Percentiles rank a stretch among this genome's conserved stretches.
Evolutionary conservation across 129 eudicot species (phyloP).

Genomic region (Chrysanthemum lavandulifolium): DNA sequence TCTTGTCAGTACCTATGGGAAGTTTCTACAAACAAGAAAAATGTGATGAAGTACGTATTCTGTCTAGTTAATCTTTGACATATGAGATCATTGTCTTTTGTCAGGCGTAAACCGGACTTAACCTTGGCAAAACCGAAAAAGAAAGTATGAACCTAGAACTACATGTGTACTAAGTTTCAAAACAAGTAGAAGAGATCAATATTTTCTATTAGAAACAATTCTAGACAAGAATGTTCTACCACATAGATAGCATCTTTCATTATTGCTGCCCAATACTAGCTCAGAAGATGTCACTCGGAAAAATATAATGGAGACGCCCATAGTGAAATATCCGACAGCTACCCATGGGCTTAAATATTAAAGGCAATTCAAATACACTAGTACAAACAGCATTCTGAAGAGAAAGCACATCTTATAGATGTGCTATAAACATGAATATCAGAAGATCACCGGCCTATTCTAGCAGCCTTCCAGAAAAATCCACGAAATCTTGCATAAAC

Average conservation of each 20-base stretch:
- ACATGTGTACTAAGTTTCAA: neutral
- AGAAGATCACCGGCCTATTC: conserved; percentile 52
- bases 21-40: too few relatives aligned
- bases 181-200: conserved; percentile 9
- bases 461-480: conserved; percentile 93
- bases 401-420: neutral
- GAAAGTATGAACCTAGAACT: too few relatives aligned
- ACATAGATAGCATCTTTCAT: conserved; percentile 21
- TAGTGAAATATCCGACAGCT: conserved; percentile 83
- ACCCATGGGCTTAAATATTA: conserved; percentile 75
- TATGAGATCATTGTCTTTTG: too few relatives aligned
- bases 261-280: neutral
- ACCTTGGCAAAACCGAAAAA: too few relatives aligned
- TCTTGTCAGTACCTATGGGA: too few relatives aligned
- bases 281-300: conserved; percentile 38
- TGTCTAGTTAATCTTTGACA: too few relatives aligned
- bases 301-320: conserved; percentile 91
- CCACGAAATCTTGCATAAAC: conserved; percentile 74
- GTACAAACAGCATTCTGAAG: neutral
- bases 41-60: too few relatives aligned
- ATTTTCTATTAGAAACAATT: conserved; percentile 9
- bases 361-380: neutral
- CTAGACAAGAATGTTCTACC: conserved; percentile 25
- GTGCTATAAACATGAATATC: neutral
- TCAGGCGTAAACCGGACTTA: too few relatives aligned